phyloP scores from a whole-genome alignment of 306 rosid genomes.

The Castanopsis chinensis region DNA sequence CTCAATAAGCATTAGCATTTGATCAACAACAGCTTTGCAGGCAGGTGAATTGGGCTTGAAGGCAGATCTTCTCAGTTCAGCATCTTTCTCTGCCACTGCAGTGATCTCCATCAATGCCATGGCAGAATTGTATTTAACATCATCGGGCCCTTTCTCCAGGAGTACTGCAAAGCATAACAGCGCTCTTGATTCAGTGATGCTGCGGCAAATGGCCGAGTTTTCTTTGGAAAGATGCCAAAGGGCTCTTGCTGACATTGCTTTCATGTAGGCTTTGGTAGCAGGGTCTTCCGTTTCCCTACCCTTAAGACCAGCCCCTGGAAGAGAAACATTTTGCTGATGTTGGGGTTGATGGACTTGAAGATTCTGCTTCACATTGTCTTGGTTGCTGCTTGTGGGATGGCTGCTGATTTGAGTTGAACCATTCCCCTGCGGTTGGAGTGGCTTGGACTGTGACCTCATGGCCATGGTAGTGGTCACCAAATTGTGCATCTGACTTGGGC shows the following conservation, averaged over 20 bases:
- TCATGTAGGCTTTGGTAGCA: constrained; percentile 67
- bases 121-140: constrained; percentile 75
- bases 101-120: constrained; percentile 96
- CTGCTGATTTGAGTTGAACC: constrained; percentile 11
- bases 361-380: constrained; percentile 39
- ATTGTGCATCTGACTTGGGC: constrained; percentile 49
- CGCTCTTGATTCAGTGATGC: constrained; percentile 88
- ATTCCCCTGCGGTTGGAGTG: constrained; percentile 11
- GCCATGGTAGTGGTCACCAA: constrained; percentile 66
- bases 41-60: constrained; percentile 95
- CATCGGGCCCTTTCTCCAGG: constrained; percentile 71
- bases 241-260: constrained; percentile 91
- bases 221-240: constrained; percentile 71
- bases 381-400: constrained; percentile 16
- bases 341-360: constrained; percentile 30
- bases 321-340: constrained; percentile 38
- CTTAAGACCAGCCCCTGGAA: constrained; percentile 54
- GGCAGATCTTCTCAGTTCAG: constrained; percentile 81
- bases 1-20: constrained; percentile 62
- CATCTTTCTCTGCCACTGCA: constrained; percentile 75
- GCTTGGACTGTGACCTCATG: constrained; percentile 37
- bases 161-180: constrained; percentile 82
- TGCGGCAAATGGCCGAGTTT: constrained; percentile 71
- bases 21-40: constrained; percentile 89
- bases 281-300: constrained; percentile 78